These are phyloP conservation scores for Pestalotiopsis sp. DNA, from an alignment of 2,329 filamentous ascomycete genomes.

Conservation along the genomic window DNA sequence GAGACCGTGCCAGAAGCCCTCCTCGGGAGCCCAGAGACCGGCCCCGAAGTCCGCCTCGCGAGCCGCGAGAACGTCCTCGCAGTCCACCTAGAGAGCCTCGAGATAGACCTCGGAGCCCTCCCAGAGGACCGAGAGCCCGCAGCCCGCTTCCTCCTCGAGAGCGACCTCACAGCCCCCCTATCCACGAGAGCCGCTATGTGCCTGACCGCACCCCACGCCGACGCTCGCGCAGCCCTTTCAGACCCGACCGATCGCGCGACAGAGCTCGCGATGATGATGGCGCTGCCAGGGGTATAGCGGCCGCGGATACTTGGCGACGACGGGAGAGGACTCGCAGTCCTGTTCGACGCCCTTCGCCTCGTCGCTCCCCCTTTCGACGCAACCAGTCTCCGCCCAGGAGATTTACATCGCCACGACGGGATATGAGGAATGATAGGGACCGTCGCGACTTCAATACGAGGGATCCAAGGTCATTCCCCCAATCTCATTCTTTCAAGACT, in stretches of 20 bases:
- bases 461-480: slow-evolving; percentile 14
- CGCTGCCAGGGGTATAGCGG: neutral
- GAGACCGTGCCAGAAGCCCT: slow-evolving; percentile 14
- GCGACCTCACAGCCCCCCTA: slow-evolving; percentile 20
- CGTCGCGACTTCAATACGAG: slow-evolving; percentile 16
- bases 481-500: slow-evolving; percentile 1
- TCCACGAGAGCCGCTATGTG: slow-evolving; percentile 43
- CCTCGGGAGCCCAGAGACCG: slow-evolving; percentile 36
- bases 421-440: slow-evolving; percentile 43
- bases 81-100: slow-evolving; percentile 22
- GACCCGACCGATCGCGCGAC: slow-evolving; percentile 39
- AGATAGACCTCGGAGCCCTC: slow-evolving; percentile 30
- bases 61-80: slow-evolving; percentile 35
- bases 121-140: slow-evolving; percentile 15
- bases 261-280: slow-evolving; percentile 14
- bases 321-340: slow-evolving; percentile 42
- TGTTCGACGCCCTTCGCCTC: slow-evolving; percentile 37
- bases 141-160: slow-evolving; percentile 31
- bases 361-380: slow-evolving; percentile 29
- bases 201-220: slow-evolving; percentile 43
- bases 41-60: slow-evolving; percentile 17
- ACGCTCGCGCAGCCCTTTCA: slow-evolving; percentile 43
- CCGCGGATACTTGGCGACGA: slow-evolving; percentile 39
- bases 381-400: slow-evolving; percentile 29
- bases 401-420: slow-evolving; percentile 36